phyloP scores from a whole-genome alignment of 768 basidiomycete species.

The Naematelia aurantialba region DNA sequence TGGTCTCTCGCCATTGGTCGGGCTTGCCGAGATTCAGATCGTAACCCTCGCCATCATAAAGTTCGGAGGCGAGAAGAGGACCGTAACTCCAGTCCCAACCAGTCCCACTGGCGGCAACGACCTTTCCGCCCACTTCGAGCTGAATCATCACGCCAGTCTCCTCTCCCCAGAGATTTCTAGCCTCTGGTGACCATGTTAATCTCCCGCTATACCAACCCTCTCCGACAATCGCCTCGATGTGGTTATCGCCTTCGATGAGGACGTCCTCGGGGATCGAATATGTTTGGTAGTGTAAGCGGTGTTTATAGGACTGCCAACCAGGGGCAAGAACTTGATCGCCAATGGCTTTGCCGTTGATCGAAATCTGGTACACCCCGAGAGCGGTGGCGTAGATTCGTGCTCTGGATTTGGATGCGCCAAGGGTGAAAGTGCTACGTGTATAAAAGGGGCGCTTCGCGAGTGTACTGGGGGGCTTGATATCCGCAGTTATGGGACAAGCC shows the following conservation, averaged over 20 bases:
- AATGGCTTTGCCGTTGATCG: slow-evolving; percentile 29
- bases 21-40: slow-evolving; percentile 11
- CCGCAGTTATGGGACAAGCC: slow-evolving; percentile 14
- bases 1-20: background rate
- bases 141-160: background rate
- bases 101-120: background rate
- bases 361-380: slow-evolving; percentile 29
- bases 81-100: slow-evolving; percentile 30
- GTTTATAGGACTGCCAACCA: slow-evolving; percentile 38
- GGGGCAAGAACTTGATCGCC: slow-evolving; percentile 35
- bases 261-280: slow-evolving; percentile 15
- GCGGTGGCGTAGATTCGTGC: slow-evolving; percentile 36
- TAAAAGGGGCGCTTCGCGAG: slow-evolving; percentile 23
- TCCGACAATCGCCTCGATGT: slow-evolving; percentile 17
- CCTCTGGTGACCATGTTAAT: slow-evolving; percentile 5
- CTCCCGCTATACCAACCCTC: slow-evolving; percentile 23
- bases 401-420: background rate
- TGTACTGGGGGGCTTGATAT: slow-evolving; percentile 6
- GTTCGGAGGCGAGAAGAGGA: slow-evolving; percentile 25
- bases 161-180: background rate
- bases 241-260: slow-evolving; percentile 11
- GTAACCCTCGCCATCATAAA: slow-evolving; percentile 39
- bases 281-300: slow-evolving; percentile 39
- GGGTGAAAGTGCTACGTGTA: slow-evolving; percentile 11
- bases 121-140: background rate